These are phyloP conservation scores for Hypoxylon lienhwacheense DNA, from an alignment of 495 filamentous ascomycete genomes.

Conservation along the genomic window DNA sequence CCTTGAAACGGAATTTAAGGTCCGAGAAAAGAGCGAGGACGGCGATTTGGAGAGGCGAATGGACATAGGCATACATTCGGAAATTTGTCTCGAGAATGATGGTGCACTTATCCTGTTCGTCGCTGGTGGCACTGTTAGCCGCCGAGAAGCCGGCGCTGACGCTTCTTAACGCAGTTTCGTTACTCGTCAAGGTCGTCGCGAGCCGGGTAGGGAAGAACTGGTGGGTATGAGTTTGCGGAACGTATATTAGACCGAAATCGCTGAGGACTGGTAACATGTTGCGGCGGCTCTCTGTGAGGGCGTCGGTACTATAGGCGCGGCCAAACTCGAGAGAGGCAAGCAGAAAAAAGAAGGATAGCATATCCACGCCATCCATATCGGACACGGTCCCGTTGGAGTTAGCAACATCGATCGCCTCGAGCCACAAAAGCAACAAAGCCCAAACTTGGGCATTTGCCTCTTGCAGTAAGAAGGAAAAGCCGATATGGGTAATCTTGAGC, in stretches of 20 bases:
- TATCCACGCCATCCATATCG: constrained; percentile 83
- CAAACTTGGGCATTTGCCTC: constrained; percentile 96
- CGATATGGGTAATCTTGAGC: constrained; percentile 79
- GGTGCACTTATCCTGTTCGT: constrained; percentile 66
- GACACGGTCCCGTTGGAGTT: constrained; percentile 48
- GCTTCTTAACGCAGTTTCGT: constrained; percentile 72
- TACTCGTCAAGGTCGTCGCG: constrained; percentile 85
- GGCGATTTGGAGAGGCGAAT: constrained; percentile 87
- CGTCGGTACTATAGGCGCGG: constrained; percentile 78
- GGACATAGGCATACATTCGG: constrained; percentile 94
- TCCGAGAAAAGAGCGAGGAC: constrained; percentile 88
- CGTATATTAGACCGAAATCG: constrained; percentile 90
- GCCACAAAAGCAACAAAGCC: constrained; percentile 89
- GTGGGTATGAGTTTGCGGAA: constrained; percentile 53
- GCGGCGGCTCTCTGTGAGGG: constrained; percentile 76
- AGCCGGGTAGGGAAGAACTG: constrained; percentile 93
- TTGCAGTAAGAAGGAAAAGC: constrained; percentile 92
- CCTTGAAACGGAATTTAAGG: constrained; percentile 84
- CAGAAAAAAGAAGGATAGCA: constrained; percentile 93
- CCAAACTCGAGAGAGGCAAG: constrained; percentile 93
- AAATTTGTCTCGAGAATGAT: constrained; percentile 99
- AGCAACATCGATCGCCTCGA: constrained; percentile 71
- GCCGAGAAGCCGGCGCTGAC: constrained; percentile 57
- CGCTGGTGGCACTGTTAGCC: constrained; percentile 44
- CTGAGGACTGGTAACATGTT: constrained; percentile 82